Evolutionary conservation across 768 basidiomycete species (phyloP), one percentile per base, ranked within the genome.

Genomic region (Kondoa subrosea): DNA sequence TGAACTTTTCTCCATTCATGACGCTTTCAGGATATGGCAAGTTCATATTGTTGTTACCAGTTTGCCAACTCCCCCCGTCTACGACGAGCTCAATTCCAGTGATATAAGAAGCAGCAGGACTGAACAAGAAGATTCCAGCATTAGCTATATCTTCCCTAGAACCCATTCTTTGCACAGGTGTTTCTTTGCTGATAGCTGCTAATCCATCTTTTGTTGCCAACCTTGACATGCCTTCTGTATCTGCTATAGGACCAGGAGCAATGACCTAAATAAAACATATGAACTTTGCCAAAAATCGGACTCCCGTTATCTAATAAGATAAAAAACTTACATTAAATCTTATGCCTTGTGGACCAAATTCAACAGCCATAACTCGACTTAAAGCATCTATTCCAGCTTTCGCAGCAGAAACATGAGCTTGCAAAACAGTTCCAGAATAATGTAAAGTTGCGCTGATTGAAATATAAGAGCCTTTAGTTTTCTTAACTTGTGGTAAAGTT

Each of bases 301-400:
- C n/a, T n/a, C n/a, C n/a, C n/a, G n/a, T n/a, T n/a, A n/a, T n/a
- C n/a, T 27, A 62, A 16, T 15, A 57, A 57, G 56, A 57, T 57
- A 57, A 57, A 57, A 25, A 17, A 25, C n/a, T n/a, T n/a, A n/a
- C n/a, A n/a, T n/a, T n/a, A n/a, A n/a, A n/a, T 3, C 61, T 27
- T 25, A 97, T 85, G n/a, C 93, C 93, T 72, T 84, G 82, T 2
- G 92, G 93, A 0, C 92, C 93, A 78, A 93, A 91, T 78, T 97
- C 92, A 15, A 93, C 83, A 1, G 92, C 91, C 30, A 96, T 78
- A 1, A 89, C 91, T 1, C 82, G 81, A 66, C 88, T 89, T 3
- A 91, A 80, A 0, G 91, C 90, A 75, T 99, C 92, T 34, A 97
- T 84, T 21, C 83, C 93, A 0, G 93, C 91, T 77, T 97, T 99